phyloP scores from a whole-genome alignment of 148 eudicot genomes.

The Selenicereus undatus region DNA sequence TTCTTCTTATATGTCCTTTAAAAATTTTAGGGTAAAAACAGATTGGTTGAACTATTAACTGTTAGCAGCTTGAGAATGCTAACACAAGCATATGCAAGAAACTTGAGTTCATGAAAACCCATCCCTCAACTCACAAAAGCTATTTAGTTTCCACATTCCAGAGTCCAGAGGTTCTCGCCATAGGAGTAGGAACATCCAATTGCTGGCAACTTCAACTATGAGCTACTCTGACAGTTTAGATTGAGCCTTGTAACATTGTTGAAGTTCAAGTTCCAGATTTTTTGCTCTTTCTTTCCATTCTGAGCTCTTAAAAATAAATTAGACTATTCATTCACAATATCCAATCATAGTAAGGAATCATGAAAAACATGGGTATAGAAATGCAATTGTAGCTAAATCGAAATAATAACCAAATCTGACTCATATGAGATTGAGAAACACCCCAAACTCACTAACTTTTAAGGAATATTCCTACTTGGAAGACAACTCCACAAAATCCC shows the following conservation, averaged over 20 bases:
- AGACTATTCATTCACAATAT: constrained; percentile 21
- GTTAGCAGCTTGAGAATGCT: neutral
- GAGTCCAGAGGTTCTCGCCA: constrained; percentile 50
- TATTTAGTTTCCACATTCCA: neutral
- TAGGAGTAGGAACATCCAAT: constrained; percentile 76
- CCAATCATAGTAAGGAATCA: too few species aligned
- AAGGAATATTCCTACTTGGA: too few species aligned
- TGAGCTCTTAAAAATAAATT: constrained; percentile 55
- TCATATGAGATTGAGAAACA: neutral
- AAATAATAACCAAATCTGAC: neutral
- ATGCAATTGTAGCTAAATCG: too few species aligned
- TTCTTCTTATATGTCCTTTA: neutral
- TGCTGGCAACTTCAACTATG: constrained; percentile 96
- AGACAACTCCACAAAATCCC: too few species aligned
- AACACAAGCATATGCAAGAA: neutral
- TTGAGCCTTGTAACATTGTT: constrained; percentile 97
- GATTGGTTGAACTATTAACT: neutral
- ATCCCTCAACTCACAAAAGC: neutral
- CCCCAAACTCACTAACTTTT: neutral
- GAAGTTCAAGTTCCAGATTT: constrained; percentile 83
- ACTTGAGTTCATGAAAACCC: neutral
- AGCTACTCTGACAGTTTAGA: constrained; percentile 85
- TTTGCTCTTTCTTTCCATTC: constrained; percentile 98
- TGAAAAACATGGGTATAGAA: neutral
- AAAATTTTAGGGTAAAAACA: constrained; percentile 1